Base-by-base conservation (phyloP, 306 rosid species). In the Prunus salicina region DNA sequence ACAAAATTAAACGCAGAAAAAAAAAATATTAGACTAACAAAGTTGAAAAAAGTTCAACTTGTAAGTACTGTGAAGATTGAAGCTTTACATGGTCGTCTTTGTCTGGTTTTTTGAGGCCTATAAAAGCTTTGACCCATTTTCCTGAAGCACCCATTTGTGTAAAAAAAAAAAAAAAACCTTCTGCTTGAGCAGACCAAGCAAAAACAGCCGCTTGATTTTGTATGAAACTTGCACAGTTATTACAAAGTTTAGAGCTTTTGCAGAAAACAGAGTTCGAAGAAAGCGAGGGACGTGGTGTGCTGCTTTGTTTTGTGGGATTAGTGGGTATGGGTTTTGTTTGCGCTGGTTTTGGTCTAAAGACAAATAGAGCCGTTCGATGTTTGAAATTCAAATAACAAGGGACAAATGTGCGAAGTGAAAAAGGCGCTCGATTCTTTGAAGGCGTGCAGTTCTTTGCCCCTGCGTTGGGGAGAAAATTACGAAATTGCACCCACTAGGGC, bases 81-180 rank as follows among this genome's bases (percentile, higher is more conserved):
- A 64, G 45, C 43, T 43, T 74, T 71, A 90, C 97, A 50, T 77
- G 79, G 6, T 89, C 89, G 25, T 91, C 89, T 63, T 86, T 93
- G 15, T 91, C 93, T 3, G 92, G 80, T 75, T 93, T 93, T 79
- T 84, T 89, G 80, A 83, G 70, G 12, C 96, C 93, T 67, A 93
- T 89, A 18, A 91, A 68, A 38, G 98, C 77, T 71, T 90, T 91
- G 0, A 93, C 93, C 97, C 98, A 93, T 82, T 89, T 93, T 27
- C 89, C 96, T 0, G 98, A 93, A 75, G 91, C 96, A 79, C 96
- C 97, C 98, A 93, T 93, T n/a, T 55, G 19, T 6, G 78, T 53
- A 62, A 25, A 66, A 34, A 9, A 27, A n/a, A n/a, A n/a, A n/a
- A 0, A 46, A 25, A 46, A 22, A 18, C 3, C 55, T 27, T 32